A percentile compares a stretch with the other conserved stretches of the same genome.
phyloP scores from a whole-genome alignment of 352 stramenopile species.

The Globisporangium middletonii region DNA sequence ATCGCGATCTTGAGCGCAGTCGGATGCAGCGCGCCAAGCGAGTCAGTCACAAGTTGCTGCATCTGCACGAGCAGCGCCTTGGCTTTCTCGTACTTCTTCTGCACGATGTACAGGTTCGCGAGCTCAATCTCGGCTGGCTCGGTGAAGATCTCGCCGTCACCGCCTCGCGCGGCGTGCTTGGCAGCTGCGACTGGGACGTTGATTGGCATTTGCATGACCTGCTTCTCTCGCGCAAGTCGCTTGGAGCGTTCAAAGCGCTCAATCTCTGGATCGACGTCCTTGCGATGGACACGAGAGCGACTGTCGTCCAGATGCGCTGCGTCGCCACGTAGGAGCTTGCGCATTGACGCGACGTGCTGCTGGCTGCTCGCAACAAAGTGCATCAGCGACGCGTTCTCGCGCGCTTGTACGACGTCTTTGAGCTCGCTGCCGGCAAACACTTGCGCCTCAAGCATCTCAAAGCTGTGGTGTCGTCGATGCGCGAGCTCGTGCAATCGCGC shows the following conservation, averaged over 20 bases:
- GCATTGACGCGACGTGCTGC: constrained; percentile 26
- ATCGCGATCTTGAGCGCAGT: constrained; percentile 57
- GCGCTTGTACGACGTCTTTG: constrained; percentile 14
- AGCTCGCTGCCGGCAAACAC: constrained; percentile 21
- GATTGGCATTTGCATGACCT: constrained; percentile 48
- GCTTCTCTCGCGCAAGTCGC: constrained; percentile 37
- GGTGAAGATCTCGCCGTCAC: constrained; percentile 36
- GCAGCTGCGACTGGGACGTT: constrained; percentile 40
- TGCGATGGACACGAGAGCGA: not conserved
- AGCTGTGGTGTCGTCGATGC: constrained; percentile 41
- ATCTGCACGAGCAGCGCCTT: constrained; percentile 24
- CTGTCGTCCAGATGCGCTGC: not conserved
- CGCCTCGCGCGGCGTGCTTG: constrained; percentile 29
- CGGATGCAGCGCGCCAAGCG: constrained; percentile 39
- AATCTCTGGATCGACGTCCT: constrained; percentile 29
- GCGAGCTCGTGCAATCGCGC: constrained; percentile 48
- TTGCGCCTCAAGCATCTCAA: constrained; percentile 31
- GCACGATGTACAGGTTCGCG: constrained; percentile 44
- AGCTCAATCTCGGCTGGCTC: constrained; percentile 48
- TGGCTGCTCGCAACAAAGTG: constrained; percentile 17
- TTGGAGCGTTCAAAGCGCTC: constrained; percentile 43
- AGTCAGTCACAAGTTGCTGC: constrained; percentile 22
- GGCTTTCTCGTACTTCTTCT: constrained; percentile 54
- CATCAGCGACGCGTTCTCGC: constrained; percentile 26
- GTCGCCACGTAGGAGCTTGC: constrained; percentile 15